Conservation (phyloP, 306 rosid genomes). For the Pachyrhizus erosus region DNA sequence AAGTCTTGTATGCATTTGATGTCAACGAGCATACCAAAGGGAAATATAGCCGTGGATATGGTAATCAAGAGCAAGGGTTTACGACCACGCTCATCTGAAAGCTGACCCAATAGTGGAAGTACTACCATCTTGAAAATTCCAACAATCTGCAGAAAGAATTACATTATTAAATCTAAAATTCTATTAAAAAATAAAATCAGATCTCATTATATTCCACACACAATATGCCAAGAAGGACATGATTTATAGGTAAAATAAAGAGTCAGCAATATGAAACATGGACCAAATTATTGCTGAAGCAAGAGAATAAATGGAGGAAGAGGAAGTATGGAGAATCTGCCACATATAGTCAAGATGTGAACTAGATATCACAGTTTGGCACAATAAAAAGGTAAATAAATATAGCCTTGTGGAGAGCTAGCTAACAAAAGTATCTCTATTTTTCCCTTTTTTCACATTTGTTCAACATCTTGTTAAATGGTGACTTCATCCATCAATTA, state of each 20-base stretch:
- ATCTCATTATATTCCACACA: background rate
- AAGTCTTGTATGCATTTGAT: background rate
- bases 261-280: constrained; percentile 3
- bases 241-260: background rate
- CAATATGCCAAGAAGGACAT: background rate
- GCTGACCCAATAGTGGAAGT: constrained; percentile 84
- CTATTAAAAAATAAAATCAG: background rate
- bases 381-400: background rate
- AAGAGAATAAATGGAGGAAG: background rate
- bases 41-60: constrained; percentile 63
- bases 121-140: constrained; percentile 85
- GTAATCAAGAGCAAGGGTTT: constrained; percentile 77
- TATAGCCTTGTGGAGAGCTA: background rate
- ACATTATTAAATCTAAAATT: background rate
- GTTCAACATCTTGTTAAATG: background rate
- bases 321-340: constrained; percentile 4
- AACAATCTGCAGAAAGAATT: constrained; percentile 52
- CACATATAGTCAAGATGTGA: background rate
- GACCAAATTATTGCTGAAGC: background rate
- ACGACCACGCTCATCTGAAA: constrained; percentile 85
- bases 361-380: background rate
- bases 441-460: background rate
- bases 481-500: background rate
- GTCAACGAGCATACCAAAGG: constrained; percentile 60
- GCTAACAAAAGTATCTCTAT: background rate